phyloP scores from a whole-genome alignment of 2,329 filamentous ascomycete genomes.

The Hypoxylon sp. region DNA sequence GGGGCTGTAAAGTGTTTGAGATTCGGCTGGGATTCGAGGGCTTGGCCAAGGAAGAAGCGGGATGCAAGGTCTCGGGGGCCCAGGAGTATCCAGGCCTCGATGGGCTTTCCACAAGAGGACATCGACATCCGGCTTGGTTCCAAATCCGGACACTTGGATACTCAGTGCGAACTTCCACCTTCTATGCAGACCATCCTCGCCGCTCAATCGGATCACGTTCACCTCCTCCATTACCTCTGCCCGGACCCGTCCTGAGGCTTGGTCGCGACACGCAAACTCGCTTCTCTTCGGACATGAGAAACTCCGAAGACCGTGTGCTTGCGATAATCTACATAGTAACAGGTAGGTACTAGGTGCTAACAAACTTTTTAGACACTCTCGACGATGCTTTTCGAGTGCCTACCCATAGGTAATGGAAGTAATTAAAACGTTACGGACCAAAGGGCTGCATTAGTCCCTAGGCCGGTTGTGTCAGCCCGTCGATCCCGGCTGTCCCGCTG shows the following conservation, averaged over 20 bases:
- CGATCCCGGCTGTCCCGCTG: constrained; percentile 27
- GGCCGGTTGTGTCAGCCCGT: constrained; percentile 30
- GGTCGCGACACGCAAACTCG: background rate
- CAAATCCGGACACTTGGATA: constrained; percentile 27
- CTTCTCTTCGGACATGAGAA: background rate
- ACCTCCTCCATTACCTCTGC: constrained; percentile 15
- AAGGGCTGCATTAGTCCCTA: constrained; percentile 31
- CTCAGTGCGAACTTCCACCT: constrained; percentile 26
- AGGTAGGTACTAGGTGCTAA: no score
- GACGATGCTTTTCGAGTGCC: background rate
- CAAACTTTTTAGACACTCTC: background rate
- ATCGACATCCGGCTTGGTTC: constrained; percentile 1
- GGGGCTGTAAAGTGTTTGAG: constrained; percentile 41
- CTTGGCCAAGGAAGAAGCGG: constrained; percentile 33
- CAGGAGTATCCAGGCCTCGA: constrained; percentile 12
- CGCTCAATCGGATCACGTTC: constrained; percentile 14
- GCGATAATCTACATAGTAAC: background rate
- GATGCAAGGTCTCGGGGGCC: constrained; percentile 29
- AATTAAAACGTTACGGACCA: constrained; percentile 21
- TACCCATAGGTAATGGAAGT: background rate
- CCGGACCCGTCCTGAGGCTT: constrained; percentile 12
- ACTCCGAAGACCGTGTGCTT: background rate
- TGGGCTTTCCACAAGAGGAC: constrained; percentile 17
- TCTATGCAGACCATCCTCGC: constrained; percentile 26
- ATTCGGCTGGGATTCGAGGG: constrained; percentile 37